A percentile compares a stretch with the other conserved stretches of the same genome.
Evolutionary conservation across 148 eudicot species (phyloP).

Genomic region (Spergularia bocconei): DNA sequence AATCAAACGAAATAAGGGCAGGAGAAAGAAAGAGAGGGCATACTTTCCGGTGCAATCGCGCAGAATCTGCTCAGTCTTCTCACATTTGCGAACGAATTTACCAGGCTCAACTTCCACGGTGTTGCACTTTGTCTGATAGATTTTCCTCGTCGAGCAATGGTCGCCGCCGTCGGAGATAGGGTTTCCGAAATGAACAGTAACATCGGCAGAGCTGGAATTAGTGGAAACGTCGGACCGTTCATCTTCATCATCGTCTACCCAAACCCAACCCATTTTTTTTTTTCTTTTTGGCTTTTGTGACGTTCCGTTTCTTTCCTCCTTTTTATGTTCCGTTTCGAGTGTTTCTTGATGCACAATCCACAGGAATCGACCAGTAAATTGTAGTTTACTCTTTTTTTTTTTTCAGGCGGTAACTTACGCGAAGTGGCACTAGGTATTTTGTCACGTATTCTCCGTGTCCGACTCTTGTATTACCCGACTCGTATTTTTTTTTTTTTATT

Average conservation of each 20-base stretch:
- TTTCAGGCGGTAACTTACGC: too few relatives aligned
- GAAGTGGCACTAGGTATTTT: too few relatives aligned
- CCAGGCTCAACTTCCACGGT: slow-evolving; percentile 93
- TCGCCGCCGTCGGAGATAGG: slow-evolving; percentile 26
- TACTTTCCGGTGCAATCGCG: slow-evolving; percentile 83
- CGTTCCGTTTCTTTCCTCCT: neutral
- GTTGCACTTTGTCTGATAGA: slow-evolving; percentile 62
- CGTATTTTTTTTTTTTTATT: too few relatives aligned
- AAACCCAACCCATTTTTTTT: slow-evolving; percentile 68
- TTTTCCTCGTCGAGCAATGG: slow-evolving; percentile 56
- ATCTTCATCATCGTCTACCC: slow-evolving; percentile 55
- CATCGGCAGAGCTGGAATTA: slow-evolving; percentile 12
- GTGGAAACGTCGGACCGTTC: neutral
- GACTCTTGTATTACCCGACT: too few relatives aligned
- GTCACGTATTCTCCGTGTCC: too few relatives aligned
- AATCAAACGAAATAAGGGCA: neutral
- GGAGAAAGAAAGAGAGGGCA: slow-evolving; percentile 5
- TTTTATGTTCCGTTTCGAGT: too few relatives aligned
- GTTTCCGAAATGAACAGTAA: slow-evolving; percentile 2
- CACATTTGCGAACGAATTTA: slow-evolving; percentile 70
- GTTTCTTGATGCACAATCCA: slow-evolving; percentile 21
- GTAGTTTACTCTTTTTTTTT: too few relatives aligned
- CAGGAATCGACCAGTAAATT: neutral
- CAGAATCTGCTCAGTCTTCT: slow-evolving; percentile 70
- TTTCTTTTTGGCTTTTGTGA: neutral